phyloP scores from a whole-genome alignment of 768 basidiomycete species.

The Lepiota subincarnata region DNA sequence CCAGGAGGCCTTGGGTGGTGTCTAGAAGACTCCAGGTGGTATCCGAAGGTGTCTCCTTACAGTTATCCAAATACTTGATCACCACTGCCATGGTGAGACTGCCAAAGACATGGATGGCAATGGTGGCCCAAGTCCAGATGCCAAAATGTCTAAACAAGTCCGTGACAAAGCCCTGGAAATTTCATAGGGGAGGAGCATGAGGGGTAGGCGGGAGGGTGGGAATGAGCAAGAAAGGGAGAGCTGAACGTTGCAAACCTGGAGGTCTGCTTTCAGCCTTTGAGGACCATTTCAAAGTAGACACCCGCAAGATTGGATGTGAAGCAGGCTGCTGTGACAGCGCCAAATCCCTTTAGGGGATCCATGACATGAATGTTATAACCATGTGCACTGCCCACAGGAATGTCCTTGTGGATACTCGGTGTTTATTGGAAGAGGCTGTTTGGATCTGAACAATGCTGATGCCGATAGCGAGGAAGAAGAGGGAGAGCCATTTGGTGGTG shows the following conservation, averaged over 20 bases:
- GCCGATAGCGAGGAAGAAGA: conserved; percentile 86
- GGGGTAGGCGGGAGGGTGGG: conserved; percentile 85
- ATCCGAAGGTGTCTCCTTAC: conserved; percentile 99
- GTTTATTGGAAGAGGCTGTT: conserved; percentile 34
- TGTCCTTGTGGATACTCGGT: conserved; percentile 16
- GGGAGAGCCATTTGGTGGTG: conserved; percentile 77
- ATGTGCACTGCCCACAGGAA: conserved; percentile 64
- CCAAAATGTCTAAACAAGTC: conserved; percentile 85
- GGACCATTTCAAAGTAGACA: conserved; percentile 97
- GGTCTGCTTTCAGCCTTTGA: conserved; percentile 83
- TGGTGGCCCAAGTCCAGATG: conserved; percentile 93
- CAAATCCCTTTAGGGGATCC: conserved; percentile 81
- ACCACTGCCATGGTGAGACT: conserved; percentile 93
- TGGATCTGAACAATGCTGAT: conserved; percentile 96
- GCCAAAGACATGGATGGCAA: conserved; percentile 85
- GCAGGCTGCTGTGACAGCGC: conserved; percentile 88
- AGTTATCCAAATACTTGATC: conserved; percentile 96
- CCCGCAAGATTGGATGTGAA: conserved; percentile 95
- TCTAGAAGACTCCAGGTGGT: too few relatives aligned
- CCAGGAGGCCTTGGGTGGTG: conserved; percentile 83
- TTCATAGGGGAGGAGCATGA: conserved; percentile 38
- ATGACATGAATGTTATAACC: conserved; percentile 72
- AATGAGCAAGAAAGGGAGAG: conserved; percentile 86
- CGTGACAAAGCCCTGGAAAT: conserved; percentile 45
- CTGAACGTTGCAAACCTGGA: conserved; percentile 97